Conservation (phyloP, 176 grass and related monocot genomes). For the Musa troglodytarum region DNA sequence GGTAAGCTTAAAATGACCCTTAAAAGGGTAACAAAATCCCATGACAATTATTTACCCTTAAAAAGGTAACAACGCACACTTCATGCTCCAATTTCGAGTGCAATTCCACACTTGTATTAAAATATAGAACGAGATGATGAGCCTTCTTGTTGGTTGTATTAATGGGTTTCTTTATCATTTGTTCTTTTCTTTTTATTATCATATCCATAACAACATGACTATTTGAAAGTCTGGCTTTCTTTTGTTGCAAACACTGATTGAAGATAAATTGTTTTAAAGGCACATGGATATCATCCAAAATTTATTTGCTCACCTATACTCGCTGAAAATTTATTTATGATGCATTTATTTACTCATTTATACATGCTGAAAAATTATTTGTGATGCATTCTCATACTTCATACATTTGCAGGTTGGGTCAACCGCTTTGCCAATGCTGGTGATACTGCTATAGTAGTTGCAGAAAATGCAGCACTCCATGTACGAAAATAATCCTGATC, state of each 20-base stretch:
- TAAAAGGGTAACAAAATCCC: too few species aligned
- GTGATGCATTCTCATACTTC: conserved; percentile 5
- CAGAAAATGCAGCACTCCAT: conserved; percentile 76
- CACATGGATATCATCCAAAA: background rate
- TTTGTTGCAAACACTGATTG: background rate
- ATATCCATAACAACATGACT: background rate
- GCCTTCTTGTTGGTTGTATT: background rate
- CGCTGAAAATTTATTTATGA: background rate
- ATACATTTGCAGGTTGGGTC: conserved; percentile 65
- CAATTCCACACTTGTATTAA: background rate
- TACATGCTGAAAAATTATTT: background rate
- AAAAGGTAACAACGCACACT: background rate
- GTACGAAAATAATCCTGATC: conserved; percentile 16
- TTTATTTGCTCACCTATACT: background rate
- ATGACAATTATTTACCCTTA: too few species aligned
- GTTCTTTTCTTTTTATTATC: background rate
- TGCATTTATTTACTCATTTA: background rate
- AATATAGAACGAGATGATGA: background rate
- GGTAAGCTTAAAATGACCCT: too few species aligned
- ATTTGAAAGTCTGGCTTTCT: background rate
- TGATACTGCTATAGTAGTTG: conserved; percentile 82
- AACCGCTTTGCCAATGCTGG: conserved; percentile 97
- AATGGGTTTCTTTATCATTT: background rate
- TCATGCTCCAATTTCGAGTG: background rate
- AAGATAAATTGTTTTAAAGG: background rate